phyloP scores from a whole-genome alignment of 1,139 yeast species.

The Hyphopichia buzzinii region DNA sequence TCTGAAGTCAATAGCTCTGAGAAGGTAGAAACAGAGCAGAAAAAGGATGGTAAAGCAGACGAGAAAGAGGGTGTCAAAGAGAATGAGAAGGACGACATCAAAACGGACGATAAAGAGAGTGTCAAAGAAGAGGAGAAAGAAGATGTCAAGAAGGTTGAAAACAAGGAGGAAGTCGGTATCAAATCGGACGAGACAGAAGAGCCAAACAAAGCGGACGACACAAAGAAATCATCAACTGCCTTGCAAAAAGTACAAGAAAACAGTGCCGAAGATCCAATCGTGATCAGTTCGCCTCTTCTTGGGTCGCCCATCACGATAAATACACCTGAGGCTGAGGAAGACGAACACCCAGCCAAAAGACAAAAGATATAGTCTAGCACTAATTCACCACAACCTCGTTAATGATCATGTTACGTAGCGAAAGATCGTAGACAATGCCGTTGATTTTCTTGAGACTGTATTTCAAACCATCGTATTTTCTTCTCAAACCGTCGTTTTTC shows the following conservation, averaged over 20 bases:
- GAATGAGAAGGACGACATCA: neutral
- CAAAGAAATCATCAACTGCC: no score
- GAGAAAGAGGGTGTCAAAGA: conserved; percentile 1
- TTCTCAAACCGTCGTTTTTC: conserved; percentile 28
- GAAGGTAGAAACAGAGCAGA: conserved; percentile 3
- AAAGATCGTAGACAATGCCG: conserved; percentile 28
- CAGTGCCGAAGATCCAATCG: neutral
- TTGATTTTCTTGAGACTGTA: conserved; percentile 28
- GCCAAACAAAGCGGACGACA: no score
- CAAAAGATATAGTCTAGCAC: neutral
- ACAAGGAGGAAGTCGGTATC: neutral
- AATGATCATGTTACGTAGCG: conserved; percentile 16
- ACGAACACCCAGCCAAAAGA: neutral
- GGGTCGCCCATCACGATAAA: neutral
- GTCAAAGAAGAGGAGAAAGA: neutral
- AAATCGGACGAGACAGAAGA: neutral
- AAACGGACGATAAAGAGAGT: neutral
- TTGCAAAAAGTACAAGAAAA: no score
- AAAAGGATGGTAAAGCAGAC: neutral
- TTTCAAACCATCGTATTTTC: conserved; percentile 30
- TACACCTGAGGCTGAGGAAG: neutral
- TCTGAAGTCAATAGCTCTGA: neutral
- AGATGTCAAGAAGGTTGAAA: neutral
- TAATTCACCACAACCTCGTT: conserved; percentile 12
- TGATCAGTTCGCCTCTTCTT: neutral